phyloP scores from a whole-genome alignment of 495 filamentous ascomycete genomes.

The Bacidia rubella region DNA sequence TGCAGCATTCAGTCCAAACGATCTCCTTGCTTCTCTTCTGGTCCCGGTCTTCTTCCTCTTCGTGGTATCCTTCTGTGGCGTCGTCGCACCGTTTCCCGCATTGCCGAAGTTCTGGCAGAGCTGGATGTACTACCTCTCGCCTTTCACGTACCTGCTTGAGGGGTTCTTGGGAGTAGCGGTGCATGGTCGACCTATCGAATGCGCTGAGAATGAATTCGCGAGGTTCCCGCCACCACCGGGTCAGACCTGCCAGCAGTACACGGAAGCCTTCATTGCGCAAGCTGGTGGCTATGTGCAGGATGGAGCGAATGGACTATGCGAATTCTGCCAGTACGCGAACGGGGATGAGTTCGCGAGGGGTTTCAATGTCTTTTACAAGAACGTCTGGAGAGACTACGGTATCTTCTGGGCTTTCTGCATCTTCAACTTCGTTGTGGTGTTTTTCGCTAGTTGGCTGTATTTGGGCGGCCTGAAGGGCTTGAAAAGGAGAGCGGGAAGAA shows the following conservation, averaged over 20 bases:
- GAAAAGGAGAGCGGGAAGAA: constrained; percentile 26
- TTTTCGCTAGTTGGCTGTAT: constrained; percentile 40
- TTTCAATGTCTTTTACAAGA: constrained; percentile 36
- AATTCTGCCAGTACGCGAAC: constrained; percentile 46
- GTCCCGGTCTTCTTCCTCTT: constrained; percentile 53
- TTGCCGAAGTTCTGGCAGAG: constrained; percentile 66
- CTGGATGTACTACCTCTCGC: constrained; percentile 74
- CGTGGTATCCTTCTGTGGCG: constrained; percentile 64
- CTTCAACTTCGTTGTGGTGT: constrained; percentile 43
- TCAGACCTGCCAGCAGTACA: constrained; percentile 40
- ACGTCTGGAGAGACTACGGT: constrained; percentile 52
- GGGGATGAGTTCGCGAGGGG: constrained; percentile 39
- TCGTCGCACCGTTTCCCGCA: constrained; percentile 59
- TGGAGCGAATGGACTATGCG: constrained; percentile 33
- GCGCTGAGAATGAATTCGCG: constrained; percentile 42
- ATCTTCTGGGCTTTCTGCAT: constrained; percentile 41
- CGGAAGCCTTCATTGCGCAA: constrained; percentile 27
- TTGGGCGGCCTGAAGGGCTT: constrained; percentile 32
- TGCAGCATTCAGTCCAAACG: constrained; percentile 58
- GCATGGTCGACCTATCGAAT: constrained; percentile 42
- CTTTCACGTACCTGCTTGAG: constrained; percentile 69
- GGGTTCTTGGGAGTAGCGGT: constrained; percentile 54
- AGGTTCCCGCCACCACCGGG: constrained; percentile 39
- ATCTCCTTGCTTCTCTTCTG: constrained; percentile 54
- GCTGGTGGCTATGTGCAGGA: constrained; percentile 40